Evolutionary conservation across 495 filamentous ascomycete genomes (phyloP).

Genomic region (Xylaria castorea): DNA sequence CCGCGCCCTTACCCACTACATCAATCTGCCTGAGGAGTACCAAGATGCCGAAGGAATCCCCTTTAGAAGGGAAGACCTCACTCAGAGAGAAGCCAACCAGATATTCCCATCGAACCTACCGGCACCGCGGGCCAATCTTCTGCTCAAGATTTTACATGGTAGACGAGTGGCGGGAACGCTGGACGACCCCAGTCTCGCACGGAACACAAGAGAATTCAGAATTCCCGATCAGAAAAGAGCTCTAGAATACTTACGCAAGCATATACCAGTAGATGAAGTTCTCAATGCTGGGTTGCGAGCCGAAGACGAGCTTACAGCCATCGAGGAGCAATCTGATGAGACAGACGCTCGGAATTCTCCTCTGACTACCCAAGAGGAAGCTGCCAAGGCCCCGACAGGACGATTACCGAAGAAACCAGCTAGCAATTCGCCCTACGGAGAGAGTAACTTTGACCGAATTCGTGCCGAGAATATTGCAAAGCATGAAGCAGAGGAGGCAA

Average conservation of each 20-base stretch:
- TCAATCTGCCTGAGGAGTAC: constrained; percentile 55
- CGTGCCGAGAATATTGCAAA: constrained; percentile 51
- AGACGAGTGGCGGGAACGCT: constrained; percentile 78
- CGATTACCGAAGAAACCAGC: constrained; percentile 30
- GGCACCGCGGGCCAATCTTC: constrained; percentile 62
- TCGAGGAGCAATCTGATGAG: constrained; percentile 47
- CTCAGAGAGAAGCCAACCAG: constrained; percentile 59
- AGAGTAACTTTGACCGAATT: constrained; percentile 57
- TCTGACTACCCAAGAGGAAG: constrained; percentile 50
- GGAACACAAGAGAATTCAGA: constrained; percentile 43
- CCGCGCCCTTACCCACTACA: constrained; percentile 48
- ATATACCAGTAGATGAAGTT: constrained; percentile 79
- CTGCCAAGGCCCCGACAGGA: constrained; percentile 32
- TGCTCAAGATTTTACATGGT: constrained; percentile 73
- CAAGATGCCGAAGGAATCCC: constrained; percentile 53
- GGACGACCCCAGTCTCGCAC: constrained; percentile 55
- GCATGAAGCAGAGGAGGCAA: constrained; percentile 44
- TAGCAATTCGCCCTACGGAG: constrained; percentile 51
- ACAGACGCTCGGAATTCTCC: constrained; percentile 46
- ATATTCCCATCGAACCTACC: constrained; percentile 68
- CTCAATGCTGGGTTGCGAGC: constrained; percentile 59
- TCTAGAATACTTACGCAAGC: constrained; percentile 70
- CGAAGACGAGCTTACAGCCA: constrained; percentile 64
- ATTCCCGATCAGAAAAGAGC: constrained; percentile 51
- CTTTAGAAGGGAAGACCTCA: constrained; percentile 55